Evolutionary conservation across 257 asterid genomes (phyloP).

Genomic region (Orobanche coerulescens): DNA sequence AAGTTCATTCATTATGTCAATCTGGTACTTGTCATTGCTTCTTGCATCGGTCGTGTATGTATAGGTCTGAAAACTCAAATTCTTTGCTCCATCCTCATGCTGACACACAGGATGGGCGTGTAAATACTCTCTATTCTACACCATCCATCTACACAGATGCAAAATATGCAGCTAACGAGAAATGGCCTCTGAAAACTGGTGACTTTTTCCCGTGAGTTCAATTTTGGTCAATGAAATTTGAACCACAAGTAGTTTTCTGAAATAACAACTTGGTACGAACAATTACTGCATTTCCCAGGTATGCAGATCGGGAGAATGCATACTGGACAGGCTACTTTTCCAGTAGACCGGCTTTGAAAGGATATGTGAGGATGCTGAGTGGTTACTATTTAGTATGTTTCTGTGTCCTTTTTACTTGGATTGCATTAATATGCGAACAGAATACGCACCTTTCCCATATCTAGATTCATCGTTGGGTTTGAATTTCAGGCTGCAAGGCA

Average conservation of each 20-base stretch:
- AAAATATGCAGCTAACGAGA: constrained; percentile 50
- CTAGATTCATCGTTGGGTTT: constrained; percentile 6
- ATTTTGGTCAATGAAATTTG: constrained; percentile 18
- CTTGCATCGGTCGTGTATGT: background rate
- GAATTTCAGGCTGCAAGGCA: constrained; percentile 67
- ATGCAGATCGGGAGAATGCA: constrained; percentile 71
- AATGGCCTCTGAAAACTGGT: constrained; percentile 76
- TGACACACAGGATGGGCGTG: constrained; percentile 68
- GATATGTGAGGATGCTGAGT: constrained; percentile 67
- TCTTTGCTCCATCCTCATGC: constrained; percentile 21
- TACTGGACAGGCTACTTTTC: constrained; percentile 88
- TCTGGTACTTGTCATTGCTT: constrained; percentile 30
- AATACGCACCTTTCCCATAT: constrained; percentile 5
- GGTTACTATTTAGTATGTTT: constrained; percentile 55
- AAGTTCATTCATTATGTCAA: constrained; percentile 75
- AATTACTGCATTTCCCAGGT: constrained; percentile 31
- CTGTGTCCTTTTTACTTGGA: constrained; percentile 21
- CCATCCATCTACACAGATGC: constrained; percentile 73
- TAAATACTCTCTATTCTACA: constrained; percentile 67
- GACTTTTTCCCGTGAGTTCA: constrained; percentile 77
- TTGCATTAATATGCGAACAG: constrained; percentile 1
- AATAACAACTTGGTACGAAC: constrained; percentile 14
- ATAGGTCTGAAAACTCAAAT: background rate
- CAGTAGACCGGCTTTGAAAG: constrained; percentile 68
- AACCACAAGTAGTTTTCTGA: background rate